Percentiles rank a stretch among this genome's conserved stretches.
These are phyloP conservation scores for Ceratocystis smalleyi DNA, from an alignment of 2,329 filamentous ascomycete species.

Conservation along the genomic window DNA sequence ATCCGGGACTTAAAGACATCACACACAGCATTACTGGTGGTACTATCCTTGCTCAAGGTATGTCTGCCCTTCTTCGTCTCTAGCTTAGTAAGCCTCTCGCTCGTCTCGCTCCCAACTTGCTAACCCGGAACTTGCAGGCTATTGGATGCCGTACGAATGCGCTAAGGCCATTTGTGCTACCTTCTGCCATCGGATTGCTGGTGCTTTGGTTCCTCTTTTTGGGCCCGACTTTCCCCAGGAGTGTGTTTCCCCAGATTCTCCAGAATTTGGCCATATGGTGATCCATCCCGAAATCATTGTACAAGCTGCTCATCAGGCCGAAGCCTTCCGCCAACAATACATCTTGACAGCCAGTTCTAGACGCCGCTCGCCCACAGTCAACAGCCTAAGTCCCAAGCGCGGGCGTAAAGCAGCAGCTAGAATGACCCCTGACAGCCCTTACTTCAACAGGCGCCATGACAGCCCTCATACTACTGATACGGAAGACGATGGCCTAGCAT, in stretches of 20 bases:
- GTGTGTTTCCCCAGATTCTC: conserved; percentile 50
- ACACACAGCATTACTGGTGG: conserved; percentile 91
- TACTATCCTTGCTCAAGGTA: conserved; percentile 77
- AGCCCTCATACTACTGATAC: conserved; percentile 30
- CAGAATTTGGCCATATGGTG: conserved; percentile 50
- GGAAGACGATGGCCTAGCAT: conserved; percentile 25
- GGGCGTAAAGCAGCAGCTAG: neutral
- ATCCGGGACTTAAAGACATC: conserved; percentile 73
- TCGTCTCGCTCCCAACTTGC: neutral
- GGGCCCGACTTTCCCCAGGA: conserved; percentile 61
- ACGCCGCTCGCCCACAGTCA: conserved; percentile 5
- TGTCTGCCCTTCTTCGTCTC: conserved; percentile 19
- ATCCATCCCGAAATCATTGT: conserved; percentile 44
- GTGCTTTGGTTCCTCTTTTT: conserved; percentile 79
- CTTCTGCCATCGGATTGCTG: conserved; percentile 74
- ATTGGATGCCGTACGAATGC: conserved; percentile 88
- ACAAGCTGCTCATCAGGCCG: conserved; percentile 36
- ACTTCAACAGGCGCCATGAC: neutral
- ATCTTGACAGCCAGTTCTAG: conserved; percentile 9
- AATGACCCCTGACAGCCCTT: conserved; percentile 7
- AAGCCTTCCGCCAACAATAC: conserved; percentile 27
- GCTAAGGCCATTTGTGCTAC: conserved; percentile 77
- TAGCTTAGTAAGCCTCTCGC: conserved; percentile 14
- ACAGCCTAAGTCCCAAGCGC: conserved; percentile 8
- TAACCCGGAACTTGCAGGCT: conserved; percentile 43